phyloP scores from a whole-genome alignment of 2,329 filamentous ascomycete species.

The Paracamarosporium sp. region DNA sequence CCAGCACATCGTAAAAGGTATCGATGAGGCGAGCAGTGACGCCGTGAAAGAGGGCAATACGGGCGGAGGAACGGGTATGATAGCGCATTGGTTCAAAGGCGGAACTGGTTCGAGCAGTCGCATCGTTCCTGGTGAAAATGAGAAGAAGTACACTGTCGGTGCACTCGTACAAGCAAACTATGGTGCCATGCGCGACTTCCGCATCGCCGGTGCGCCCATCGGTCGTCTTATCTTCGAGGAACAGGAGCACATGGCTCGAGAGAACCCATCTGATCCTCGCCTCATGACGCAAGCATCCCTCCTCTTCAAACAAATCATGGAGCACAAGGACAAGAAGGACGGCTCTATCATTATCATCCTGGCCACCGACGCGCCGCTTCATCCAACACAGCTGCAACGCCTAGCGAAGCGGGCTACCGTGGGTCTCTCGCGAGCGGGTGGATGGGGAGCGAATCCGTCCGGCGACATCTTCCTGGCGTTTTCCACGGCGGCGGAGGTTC shows the following conservation, averaged over 20 bases:
- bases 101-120: slow-evolving; percentile 70
- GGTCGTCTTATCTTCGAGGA: slow-evolving; percentile 63
- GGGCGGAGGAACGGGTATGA: slow-evolving; percentile 73
- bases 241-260: slow-evolving; percentile 44
- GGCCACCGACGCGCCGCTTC: slow-evolving; percentile 67
- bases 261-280: slow-evolving; percentile 33
- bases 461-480: slow-evolving; percentile 74
- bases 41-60: slow-evolving; percentile 67
- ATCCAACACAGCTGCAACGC: slow-evolving; percentile 63
- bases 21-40: slow-evolving; percentile 58
- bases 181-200: slow-evolving; percentile 62
- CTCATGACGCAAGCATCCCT: slow-evolving; percentile 34
- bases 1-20: slow-evolving; percentile 61
- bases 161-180: slow-evolving; percentile 73
- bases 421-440: slow-evolving; percentile 66
- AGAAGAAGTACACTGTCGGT: slow-evolving; percentile 63
- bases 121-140: slow-evolving; percentile 49
- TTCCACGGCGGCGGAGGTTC: slow-evolving; percentile 64
- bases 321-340: slow-evolving; percentile 60
- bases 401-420: slow-evolving; percentile 68
- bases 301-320: slow-evolving; percentile 31
- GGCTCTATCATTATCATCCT: slow-evolving; percentile 69
- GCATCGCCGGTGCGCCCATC: slow-evolving; percentile 67
- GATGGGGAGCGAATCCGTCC: slow-evolving; percentile 66
- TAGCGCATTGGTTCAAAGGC: slow-evolving; percentile 70